Evolutionary conservation across 495 filamentous ascomycete species (phyloP).

Genomic region (Podospora sp.): DNA sequence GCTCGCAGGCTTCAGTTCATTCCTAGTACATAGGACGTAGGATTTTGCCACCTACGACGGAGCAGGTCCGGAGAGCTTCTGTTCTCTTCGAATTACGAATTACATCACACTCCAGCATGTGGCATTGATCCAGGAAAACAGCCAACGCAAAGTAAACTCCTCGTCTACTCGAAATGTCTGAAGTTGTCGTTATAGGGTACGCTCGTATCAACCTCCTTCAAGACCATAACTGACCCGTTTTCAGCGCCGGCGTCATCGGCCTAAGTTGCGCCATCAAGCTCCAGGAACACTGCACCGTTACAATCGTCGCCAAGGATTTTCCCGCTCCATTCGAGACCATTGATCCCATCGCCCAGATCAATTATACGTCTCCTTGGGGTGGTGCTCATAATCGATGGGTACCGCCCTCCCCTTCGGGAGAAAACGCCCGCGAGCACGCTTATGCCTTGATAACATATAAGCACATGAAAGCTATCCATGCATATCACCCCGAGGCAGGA

Average conservation of each 20-base stretch:
- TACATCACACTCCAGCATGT: no score
- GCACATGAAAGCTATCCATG: constrained; percentile 49
- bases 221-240: background rate
- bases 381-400: constrained; percentile 64
- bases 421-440: constrained; percentile 46
- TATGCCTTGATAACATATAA: constrained; percentile 56
- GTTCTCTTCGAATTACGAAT: background rate
- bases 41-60: background rate
- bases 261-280: constrained; percentile 50
- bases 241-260: constrained; percentile 62
- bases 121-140: no score
- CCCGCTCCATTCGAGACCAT: constrained; percentile 51
- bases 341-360: constrained; percentile 47
- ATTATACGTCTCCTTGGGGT: constrained; percentile 69
- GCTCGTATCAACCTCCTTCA: background rate
- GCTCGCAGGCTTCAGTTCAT: background rate
- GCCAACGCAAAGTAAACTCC: background rate
- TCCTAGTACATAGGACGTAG: background rate
- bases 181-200: constrained; percentile 11
- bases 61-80: background rate
- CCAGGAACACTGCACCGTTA: constrained; percentile 50
- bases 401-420: constrained; percentile 37
- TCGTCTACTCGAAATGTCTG: background rate
- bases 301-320: constrained; percentile 60
- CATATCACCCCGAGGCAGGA: constrained; percentile 46